These are phyloP conservation scores for Sporothrix pseudoabietina DNA, from an alignment of 2,329 filamentous ascomycete genomes.

Conservation along the genomic window DNA sequence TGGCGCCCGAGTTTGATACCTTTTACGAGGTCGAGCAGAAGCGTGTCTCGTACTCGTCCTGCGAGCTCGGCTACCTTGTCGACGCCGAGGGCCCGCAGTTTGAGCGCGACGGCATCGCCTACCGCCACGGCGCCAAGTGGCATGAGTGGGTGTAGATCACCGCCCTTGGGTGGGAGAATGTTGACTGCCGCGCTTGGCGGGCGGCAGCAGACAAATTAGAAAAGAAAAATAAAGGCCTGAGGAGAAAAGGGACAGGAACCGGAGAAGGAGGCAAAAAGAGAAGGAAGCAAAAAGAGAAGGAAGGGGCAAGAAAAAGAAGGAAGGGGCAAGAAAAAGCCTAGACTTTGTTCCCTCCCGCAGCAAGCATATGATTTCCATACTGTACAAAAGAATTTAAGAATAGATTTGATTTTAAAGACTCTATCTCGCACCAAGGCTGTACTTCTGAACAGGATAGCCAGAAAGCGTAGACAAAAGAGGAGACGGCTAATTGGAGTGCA, in stretches of 20 bases:
- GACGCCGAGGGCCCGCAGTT: constrained; percentile 58
- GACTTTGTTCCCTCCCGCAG: background rate
- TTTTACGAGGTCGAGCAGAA: constrained; percentile 56
- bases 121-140: constrained; percentile 38
- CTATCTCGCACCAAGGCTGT: background rate
- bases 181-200: constrained; percentile 21
- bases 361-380: background rate
- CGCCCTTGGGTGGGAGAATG: background rate
- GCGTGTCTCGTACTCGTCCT: constrained; percentile 55
- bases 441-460: no score
- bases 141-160: constrained; percentile 38
- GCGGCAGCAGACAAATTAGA: background rate
- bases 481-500: constrained; percentile 21
- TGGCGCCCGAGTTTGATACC: constrained; percentile 50
- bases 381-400: constrained; percentile 10
- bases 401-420: background rate
- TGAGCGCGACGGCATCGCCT: constrained; percentile 39
- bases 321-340: background rate
- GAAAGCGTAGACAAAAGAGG: background rate
- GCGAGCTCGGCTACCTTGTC: constrained; percentile 59
- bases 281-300: no score
- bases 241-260: background rate
- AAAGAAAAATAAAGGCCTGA: background rate
- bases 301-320: background rate
- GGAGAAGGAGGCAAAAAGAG: background rate